Percentiles rank a stretch among this genome's conserved stretches.
Conservation (phyloP, 148 eudicot genomes). For the Camellia lanceoleosa region DNA sequence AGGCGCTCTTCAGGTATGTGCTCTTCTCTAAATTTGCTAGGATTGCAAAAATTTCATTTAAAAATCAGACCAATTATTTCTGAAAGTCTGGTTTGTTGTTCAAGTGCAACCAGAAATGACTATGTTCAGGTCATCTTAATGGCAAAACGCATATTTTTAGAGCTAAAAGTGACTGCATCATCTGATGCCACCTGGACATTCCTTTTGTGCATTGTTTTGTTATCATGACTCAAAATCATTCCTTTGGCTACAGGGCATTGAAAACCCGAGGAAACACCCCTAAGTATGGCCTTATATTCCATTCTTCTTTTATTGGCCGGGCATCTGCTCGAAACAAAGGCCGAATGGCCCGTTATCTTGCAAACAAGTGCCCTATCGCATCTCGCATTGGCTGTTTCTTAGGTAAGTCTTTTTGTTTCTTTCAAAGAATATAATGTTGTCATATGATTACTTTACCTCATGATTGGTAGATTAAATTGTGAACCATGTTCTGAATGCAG, state of each 20-base stretch:
- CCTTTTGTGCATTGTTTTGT: too few species aligned
- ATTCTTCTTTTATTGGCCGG: constrained; percentile 97
- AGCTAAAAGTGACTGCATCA: not conserved
- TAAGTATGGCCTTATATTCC: constrained; percentile 94
- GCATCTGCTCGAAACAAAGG: constrained; percentile 94
- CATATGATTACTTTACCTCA: not conserved
- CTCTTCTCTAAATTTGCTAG: not conserved
- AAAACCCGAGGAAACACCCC: constrained; percentile 95
- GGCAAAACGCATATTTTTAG: not conserved
- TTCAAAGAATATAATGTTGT: not conserved
- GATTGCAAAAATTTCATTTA: not conserved
- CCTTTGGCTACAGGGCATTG: constrained; percentile 59
- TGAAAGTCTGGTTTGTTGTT: not conserved
- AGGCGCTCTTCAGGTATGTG: constrained; percentile 85
- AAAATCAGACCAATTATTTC: not conserved
- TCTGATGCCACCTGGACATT: not conserved
- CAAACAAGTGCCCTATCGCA: constrained; percentile 97
- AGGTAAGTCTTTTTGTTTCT: constrained; percentile 38
- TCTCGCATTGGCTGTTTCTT: constrained; percentile 93
- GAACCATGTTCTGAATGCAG: constrained; percentile 35
- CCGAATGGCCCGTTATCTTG: constrained; percentile 98
- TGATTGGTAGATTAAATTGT: constrained; percentile 11
- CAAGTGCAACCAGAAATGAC: not conserved
- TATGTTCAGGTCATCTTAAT: not conserved
- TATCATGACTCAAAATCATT: not conserved